Base-by-base conservation (phyloP, 352 stramenopile species). In the Phytophthora aleatoria region DNA sequence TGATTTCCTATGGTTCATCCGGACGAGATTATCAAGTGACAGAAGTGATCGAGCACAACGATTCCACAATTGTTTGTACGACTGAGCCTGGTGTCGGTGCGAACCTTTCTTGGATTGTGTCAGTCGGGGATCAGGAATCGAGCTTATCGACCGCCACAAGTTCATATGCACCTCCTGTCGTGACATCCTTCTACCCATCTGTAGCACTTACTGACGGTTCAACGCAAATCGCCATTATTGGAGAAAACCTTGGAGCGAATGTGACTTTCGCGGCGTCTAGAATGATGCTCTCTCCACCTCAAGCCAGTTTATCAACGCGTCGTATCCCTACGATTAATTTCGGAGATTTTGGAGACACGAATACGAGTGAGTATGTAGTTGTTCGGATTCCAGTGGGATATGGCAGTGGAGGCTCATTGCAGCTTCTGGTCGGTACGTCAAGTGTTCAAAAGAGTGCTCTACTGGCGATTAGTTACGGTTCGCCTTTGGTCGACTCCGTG, bases 1-100 rank as follows among this genome's bases (percentile, higher is more conserved):
- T 52, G 3, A 81, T 92, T 56, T 84, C 81, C 6, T 92, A 90
- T 45, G 83, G 83, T 6, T 47, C 67, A 0, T 86, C 75, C 1
- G 82, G 79, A 12, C 67, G 74, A 35, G 83, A 90, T 41, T 89
- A 81, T 50, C 36, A 75, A 5, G 77, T 86, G 1, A 67, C 56
- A 1, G 33, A 71, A 3, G 67, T 87, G n/a, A 26, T 79, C 10
- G 55, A 67, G 26, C 74, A 89, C 64, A 85, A 84, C 45, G 75
- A 92, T 62, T 83, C 77, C 27, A 59, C 76, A 8, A 89, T 92
- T 33, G 30, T 62, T 33, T 92, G 83, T 36, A 52, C 57, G 15
- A 89, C 77, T 4, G 63, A 66, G 24, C 64, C 78, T 28, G 83
- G 83, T 30, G 70, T 89, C 2, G 83, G 83, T 1, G 64, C 73